phyloP scores from a whole-genome alignment of 495 filamentous ascomycete species.

The Trichoderma parareesei region DNA sequence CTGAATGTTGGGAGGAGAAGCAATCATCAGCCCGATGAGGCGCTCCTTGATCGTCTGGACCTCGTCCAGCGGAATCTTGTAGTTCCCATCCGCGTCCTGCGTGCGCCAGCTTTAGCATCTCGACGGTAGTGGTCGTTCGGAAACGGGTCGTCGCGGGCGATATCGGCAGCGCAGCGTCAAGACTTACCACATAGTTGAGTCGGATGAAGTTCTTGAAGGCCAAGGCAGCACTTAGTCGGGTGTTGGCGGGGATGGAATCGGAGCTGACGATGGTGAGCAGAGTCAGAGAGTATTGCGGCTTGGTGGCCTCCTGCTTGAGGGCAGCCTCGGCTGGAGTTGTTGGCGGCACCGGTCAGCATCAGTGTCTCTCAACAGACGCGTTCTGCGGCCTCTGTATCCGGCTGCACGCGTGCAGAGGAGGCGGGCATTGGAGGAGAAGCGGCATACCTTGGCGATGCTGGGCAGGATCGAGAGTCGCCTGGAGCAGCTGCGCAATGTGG shows the following conservation, averaged over 20 bases:
- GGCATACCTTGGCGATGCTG: constrained; percentile 76
- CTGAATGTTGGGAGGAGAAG: constrained; percentile 76
- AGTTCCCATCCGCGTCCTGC: constrained; percentile 81
- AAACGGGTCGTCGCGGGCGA: constrained; percentile 1
- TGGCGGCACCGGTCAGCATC: not conserved
- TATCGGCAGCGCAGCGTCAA: constrained; percentile 4
- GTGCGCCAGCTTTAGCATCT: not conserved
- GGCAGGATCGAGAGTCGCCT: constrained; percentile 75
- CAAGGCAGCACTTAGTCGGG: constrained; percentile 80
- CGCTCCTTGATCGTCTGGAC: constrained; percentile 85
- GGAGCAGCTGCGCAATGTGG: constrained; percentile 66
- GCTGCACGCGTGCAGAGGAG: not conserved
- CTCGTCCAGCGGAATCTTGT: constrained; percentile 74
- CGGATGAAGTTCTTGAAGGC: constrained; percentile 98
- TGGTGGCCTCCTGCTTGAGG: constrained; percentile 65
- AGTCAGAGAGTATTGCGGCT: constrained; percentile 76
- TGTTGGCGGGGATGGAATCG: constrained; percentile 57
- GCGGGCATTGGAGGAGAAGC: constrained; percentile 7
- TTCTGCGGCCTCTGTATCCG: not conserved
- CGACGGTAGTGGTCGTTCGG: constrained; percentile 2
- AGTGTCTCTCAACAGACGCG: not conserved
- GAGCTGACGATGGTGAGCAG: constrained; percentile 83
- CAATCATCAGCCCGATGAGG: constrained; percentile 93
- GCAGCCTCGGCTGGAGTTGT: constrained; percentile 62
- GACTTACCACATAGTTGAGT: constrained; percentile 70